Evolutionary conservation across 1,284 basidiomycete genomes (phyloP), one percentile per base, ranked within the genome.

Genomic region (Caloboletus inedulis): DNA sequence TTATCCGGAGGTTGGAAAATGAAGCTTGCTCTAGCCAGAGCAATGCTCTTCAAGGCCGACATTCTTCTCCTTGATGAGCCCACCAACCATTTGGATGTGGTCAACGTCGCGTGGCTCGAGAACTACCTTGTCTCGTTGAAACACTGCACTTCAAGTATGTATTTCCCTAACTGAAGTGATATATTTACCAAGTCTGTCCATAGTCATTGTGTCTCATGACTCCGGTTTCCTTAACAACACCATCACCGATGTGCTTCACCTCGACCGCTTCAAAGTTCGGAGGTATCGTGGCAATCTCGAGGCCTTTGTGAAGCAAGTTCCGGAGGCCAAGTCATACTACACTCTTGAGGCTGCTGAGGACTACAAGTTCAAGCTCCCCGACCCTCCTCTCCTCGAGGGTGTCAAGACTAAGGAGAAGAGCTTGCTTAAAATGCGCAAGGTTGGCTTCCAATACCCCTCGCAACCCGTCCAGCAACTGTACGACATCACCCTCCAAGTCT

Each of bases 1-100:
- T 79, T 99, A 51, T 99, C 96, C 45, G 97, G 97, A 84, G 97
- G 97, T 79, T 99, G 97, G 97, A 98, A 99, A 84, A 99, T 99
- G 97, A 98, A 98, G 84, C 88, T 99, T 61, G 97, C 96, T 30
- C 86, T 99, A 56, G 97, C 97, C 53, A 87, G 97, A 64, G 97
- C 97, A 54, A 97, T 99, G 80, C 84, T 99, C 54, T 99, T 98
- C 91, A 94, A 94, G 79, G 94, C 94, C 63, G 95, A 98, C 69
- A 97, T 98, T 67, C 86, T 98, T 57, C 78, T 97, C 47, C 91
- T 97, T 64, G 94, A 98, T 74, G 95, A 98, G 79, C 95, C 95
- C 43, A 98, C 94, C 75, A 97, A 98, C 83, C 94, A 97, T 76
- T 83, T 98, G 76, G 95, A 98, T 66, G 94, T 98, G 61, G 82